Conservation (phyloP, 768 basidiomycete genomes). For the Russula compacta region DNA sequence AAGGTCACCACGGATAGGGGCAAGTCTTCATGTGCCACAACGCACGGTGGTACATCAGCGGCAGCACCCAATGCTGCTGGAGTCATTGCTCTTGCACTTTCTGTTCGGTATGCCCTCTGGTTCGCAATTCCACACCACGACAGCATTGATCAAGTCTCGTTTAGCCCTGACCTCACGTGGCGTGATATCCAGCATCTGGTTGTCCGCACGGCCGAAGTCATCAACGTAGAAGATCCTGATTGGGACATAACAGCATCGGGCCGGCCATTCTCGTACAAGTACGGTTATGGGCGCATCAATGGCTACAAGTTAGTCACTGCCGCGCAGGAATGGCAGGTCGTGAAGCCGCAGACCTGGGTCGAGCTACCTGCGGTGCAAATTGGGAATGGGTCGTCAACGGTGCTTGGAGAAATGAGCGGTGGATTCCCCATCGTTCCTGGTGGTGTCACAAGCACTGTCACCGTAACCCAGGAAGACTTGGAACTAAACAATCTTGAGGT, state of each 20-base stretch:
- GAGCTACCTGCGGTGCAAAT: slow-evolving; percentile 64
- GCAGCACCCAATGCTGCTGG: slow-evolving; percentile 96
- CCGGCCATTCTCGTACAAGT: slow-evolving; percentile 77
- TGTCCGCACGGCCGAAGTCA: slow-evolving; percentile 60
- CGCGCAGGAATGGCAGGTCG: slow-evolving; percentile 73
- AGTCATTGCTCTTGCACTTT: slow-evolving; percentile 82
- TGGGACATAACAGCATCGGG: slow-evolving; percentile 81
- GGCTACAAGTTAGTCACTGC: slow-evolving; percentile 74
- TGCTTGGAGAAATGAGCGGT: slow-evolving; percentile 44
- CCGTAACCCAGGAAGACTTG: slow-evolving; percentile 59
- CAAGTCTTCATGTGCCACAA: slow-evolving; percentile 65
- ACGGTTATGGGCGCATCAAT: slow-evolving; percentile 87
- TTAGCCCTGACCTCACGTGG: slow-evolving; percentile 91
- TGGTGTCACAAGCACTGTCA: slow-evolving; percentile 57
- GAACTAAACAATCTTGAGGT: slow-evolving; percentile 69
- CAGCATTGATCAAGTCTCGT: slow-evolving; percentile 9
- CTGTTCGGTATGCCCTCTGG: slow-evolving; percentile 55
- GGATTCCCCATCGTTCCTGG: slow-evolving; percentile 56
- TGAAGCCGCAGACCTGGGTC: slow-evolving; percentile 93
- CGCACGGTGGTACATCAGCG: slow-evolving; percentile 94
- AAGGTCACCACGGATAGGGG: slow-evolving; percentile 95
- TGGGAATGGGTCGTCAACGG: slow-evolving; percentile 48
- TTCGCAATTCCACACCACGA: neutral
- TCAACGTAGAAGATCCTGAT: slow-evolving; percentile 87
- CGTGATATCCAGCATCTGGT: slow-evolving; percentile 90